Evolutionary conservation across 306 rosid species (phyloP).

Genomic region (Elaeagnus macrophylla): DNA sequence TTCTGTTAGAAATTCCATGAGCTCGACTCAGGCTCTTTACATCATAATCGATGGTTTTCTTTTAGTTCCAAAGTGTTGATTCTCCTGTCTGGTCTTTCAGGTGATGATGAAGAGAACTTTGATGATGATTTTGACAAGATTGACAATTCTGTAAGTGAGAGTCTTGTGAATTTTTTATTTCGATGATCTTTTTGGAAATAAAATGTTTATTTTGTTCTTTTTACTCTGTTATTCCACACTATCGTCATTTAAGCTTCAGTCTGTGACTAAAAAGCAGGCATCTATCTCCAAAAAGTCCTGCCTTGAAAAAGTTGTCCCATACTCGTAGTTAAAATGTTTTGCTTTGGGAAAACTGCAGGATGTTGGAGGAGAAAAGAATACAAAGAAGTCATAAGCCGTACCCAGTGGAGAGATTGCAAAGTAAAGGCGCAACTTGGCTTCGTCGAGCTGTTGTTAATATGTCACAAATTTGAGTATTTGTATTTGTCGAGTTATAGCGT

Average conservation of each 20-base stretch:
- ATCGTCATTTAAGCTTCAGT: background rate
- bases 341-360: constrained; percentile 45
- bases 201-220: background rate
- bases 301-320: background rate
- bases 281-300: no score
- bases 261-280: background rate
- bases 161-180: background rate
- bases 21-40: background rate
- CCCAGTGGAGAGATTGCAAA: constrained; percentile 3
- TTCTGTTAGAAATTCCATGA: background rate
- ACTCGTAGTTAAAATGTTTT: background rate
- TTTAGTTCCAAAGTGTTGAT: constrained; percentile 4
- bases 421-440: constrained; percentile 21
- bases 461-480: constrained; percentile 11
- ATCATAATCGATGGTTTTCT: background rate
- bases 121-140: constrained; percentile 98
- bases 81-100: constrained; percentile 35
- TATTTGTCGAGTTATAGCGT: constrained; percentile 22
- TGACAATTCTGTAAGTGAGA: constrained; percentile 62
- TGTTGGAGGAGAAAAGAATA: constrained; percentile 71
- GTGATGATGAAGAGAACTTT: constrained; percentile 75
- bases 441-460: constrained; percentile 12
- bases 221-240: background rate
- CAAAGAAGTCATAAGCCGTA: constrained; percentile 28
- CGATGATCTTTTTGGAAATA: constrained; percentile 6